Base-by-base conservation (phyloP, 2,329 filamentous ascomycete genomes). In the Apiospora phragmitis region DNA sequence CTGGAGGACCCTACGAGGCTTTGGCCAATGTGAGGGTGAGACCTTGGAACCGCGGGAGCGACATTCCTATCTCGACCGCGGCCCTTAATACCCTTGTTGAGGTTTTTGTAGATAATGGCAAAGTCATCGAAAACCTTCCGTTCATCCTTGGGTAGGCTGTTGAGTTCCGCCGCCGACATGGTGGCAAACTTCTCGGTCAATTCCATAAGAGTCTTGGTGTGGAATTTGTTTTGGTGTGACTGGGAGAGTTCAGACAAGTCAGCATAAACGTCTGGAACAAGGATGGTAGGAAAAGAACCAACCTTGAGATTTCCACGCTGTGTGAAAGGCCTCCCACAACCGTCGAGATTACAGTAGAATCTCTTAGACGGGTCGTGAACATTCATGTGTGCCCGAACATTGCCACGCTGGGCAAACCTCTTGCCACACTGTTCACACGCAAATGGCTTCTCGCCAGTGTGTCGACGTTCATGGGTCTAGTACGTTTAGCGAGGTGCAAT, bases 11-110 rank as follows among this genome's bases (percentile, higher is more conserved):
- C 55, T 12, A 32, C 21, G 42, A 55, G 45, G 47, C 38, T 59
- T 26, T 68, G 67, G 4, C 29, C 24, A 5, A 6, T 21, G 32
- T 68, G 45, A 29, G 45, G 43, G 32, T 51, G 75, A 71, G 26
- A 74, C 47, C 70, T n/a, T 68, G 47, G 62, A 69, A 21, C 32
- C 71, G 68, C 26, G 70, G 47, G 74, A 74, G 12, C 79, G 69
- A 94, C 92, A 71, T 90, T 90, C 70, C 94, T 87, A 75, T 95
- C 93, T 79, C 95, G 96, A 59, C 96, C 96, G 65, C 96, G 91
- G 14, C 96, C 96, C 82, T 98, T 98, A 85, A 98, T 98, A 1
- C 96, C 96, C 81, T 97, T 97, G 87, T 98, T 98, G 83, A 93
- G 95, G 83, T 98, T 97, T 85, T 97, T 97, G 87, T 97, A 98